These are phyloP conservation scores for Symbiotaphrina buchneri DNA, from an alignment of 495 filamentous ascomycete species.

Conservation along the genomic window DNA sequence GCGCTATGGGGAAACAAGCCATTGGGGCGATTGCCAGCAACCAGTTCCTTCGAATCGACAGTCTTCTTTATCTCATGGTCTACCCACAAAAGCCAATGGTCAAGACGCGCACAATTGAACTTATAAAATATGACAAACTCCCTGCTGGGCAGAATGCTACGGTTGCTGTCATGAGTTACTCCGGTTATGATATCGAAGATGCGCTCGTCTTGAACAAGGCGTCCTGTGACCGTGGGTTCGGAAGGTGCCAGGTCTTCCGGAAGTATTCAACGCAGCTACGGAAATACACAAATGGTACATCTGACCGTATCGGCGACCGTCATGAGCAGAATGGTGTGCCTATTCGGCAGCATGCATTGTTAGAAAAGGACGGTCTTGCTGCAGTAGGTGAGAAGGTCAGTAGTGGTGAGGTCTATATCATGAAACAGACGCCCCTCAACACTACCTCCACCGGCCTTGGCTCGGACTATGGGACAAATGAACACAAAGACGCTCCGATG, in stretches of 20 bases:
- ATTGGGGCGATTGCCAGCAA: constrained; percentile 96
- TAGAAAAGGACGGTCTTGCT: constrained; percentile 65
- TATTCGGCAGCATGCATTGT: constrained; percentile 46
- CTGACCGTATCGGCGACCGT: constrained; percentile 46
- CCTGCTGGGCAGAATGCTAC: constrained; percentile 92
- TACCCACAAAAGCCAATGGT: constrained; percentile 98
- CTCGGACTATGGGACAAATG: constrained; percentile 33
- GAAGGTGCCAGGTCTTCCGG: constrained; percentile 85
- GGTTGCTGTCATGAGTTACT: constrained; percentile 97
- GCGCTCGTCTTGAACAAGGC: constrained; percentile 92
- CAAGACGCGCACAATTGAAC: constrained; percentile 85
- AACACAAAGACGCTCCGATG: constrained; percentile 45
- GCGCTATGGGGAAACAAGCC: constrained; percentile 99
- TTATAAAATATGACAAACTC: constrained; percentile 92
- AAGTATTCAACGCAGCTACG: constrained; percentile 60
- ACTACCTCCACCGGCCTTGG: constrained; percentile 38
- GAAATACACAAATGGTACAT: constrained; percentile 58
- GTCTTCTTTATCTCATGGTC: constrained; percentile 84
- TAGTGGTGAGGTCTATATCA: constrained; percentile 61
- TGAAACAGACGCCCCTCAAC: constrained; percentile 63
- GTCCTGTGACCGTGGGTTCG: constrained; percentile 81
- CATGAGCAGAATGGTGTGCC: constrained; percentile 33
- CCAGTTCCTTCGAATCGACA: constrained; percentile 89
- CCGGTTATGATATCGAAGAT: constrained; percentile 98
- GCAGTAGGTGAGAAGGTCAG: constrained; percentile 56